phyloP scores from a whole-genome alignment of 2,329 filamentous ascomycete species.

The Chaetoscypha palmicola region DNA sequence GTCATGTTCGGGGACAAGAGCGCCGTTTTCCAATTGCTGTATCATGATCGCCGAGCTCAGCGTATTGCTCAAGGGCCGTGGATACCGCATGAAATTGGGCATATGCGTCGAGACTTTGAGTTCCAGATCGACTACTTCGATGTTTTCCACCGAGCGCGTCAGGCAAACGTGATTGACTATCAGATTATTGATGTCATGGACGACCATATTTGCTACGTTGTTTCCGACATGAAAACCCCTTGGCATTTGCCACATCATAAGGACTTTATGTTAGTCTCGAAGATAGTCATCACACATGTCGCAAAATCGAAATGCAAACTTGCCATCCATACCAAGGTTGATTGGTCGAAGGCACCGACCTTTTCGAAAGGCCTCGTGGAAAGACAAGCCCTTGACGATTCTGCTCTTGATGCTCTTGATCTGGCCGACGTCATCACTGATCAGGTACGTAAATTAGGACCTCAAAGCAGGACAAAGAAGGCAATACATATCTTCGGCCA shows the following conservation, averaged over 20 bases:
- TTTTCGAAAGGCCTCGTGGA: slow-evolving; percentile 56
- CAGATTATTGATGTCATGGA: slow-evolving; percentile 80
- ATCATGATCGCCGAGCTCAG: slow-evolving; percentile 72
- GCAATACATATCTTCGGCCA: slow-evolving; percentile 74
- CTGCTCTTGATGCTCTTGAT: slow-evolving; percentile 64
- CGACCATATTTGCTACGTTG: slow-evolving; percentile 65
- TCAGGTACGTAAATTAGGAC: slow-evolving; percentile 67
- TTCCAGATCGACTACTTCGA: slow-evolving; percentile 67
- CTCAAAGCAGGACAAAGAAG: slow-evolving; percentile 67
- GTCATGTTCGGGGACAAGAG: slow-evolving; percentile 96
- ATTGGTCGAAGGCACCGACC: slow-evolving; percentile 66
- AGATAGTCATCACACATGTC: slow-evolving; percentile 88
- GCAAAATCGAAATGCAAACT: slow-evolving; percentile 90
- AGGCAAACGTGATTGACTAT: slow-evolving; percentile 64
- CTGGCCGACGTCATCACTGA: slow-evolving; percentile 70
- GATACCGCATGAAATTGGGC: slow-evolving; percentile 61
- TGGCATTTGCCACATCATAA: slow-evolving; percentile 71
- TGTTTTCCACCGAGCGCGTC: slow-evolving; percentile 55
- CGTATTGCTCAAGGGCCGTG: slow-evolving; percentile 83
- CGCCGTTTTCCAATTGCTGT: slow-evolving; percentile 85
- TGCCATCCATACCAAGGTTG: slow-evolving; percentile 78
- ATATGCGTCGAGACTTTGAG: slow-evolving; percentile 70
- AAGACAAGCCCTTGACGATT: slow-evolving; percentile 68
- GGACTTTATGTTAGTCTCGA: slow-evolving; percentile 75
- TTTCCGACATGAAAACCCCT: slow-evolving; percentile 54